phyloP scores from a whole-genome alignment of 2,329 filamentous ascomycete genomes.

The Ophiosphaerella korrae region DNA sequence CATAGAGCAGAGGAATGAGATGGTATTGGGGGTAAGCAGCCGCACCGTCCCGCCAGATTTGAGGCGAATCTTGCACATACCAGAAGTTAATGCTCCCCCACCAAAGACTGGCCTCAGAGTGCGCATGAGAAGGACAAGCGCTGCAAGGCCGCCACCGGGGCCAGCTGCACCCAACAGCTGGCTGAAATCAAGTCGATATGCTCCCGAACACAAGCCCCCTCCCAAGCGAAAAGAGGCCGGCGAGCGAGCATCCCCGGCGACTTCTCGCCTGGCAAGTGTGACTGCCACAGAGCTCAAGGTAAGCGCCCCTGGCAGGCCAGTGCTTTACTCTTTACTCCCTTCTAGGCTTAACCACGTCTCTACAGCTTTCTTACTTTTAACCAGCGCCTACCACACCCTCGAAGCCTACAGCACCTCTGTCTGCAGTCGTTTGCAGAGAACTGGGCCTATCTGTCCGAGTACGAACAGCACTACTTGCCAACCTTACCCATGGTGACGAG shows the following conservation, averaged over 20 bases:
- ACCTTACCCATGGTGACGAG: constrained; percentile 59
- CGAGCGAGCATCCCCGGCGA: constrained; percentile 15
- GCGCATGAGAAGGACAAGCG: constrained; percentile 21
- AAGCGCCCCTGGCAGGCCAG: constrained; percentile 2
- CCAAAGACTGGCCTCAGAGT: constrained; percentile 49
- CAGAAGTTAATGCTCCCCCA: constrained; percentile 52
- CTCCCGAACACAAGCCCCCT: constrained; percentile 20
- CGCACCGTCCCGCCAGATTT: constrained; percentile 53
- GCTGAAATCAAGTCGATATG: constrained; percentile 44
- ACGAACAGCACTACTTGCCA: constrained; percentile 61
- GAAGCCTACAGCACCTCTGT: constrained; percentile 56
- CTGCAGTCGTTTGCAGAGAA: constrained; percentile 61
- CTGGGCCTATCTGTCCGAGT: constrained; percentile 62
- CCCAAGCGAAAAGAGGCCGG: constrained; percentile 9
- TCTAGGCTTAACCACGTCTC: constrained; percentile 13
- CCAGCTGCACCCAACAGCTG: constrained; percentile 55
- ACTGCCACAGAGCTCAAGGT: constrained; percentile 36
- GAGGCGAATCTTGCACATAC: constrained; percentile 51
- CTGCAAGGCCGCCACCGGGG: constrained; percentile 46
- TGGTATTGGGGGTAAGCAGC: constrained; percentile 49
- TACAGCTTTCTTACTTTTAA: constrained; percentile 29
- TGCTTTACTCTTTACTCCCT: neutral
- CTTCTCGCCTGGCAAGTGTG: constrained; percentile 30
- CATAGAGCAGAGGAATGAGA: constrained; percentile 47
- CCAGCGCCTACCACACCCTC: constrained; percentile 36